These are phyloP conservation scores for Pseudozyma flocculosa DNA, from an alignment of 1,284 basidiomycete genomes.

Conservation along the genomic window DNA sequence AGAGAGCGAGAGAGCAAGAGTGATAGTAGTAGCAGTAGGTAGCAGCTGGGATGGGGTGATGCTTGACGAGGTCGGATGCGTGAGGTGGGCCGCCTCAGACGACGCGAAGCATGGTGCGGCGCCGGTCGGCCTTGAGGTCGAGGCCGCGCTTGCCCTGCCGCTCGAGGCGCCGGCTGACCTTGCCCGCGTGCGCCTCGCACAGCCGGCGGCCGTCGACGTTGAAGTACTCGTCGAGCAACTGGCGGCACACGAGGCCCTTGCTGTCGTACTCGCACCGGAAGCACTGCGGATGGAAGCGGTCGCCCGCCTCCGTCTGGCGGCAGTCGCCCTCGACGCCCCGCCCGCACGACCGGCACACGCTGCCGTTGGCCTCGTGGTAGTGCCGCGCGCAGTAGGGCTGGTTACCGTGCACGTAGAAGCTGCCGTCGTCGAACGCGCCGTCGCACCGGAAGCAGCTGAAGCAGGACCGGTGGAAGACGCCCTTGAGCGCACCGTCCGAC, in stretches of 20 bases:
- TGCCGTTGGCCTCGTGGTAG: conserved; percentile 41
- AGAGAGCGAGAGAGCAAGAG: too few relatives aligned
- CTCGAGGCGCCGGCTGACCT: conserved; percentile 16
- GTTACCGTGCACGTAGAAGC: conserved; percentile 46
- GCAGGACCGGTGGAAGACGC: conserved; percentile 38
- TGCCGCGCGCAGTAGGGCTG: conserved; percentile 44
- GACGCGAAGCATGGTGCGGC: conserved; percentile 36
- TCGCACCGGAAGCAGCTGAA: conserved; percentile 47
- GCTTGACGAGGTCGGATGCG: too few relatives aligned
- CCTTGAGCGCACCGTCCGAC: conserved; percentile 43
- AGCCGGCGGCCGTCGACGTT: conserved; percentile 28
- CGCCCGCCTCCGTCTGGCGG: conserved; percentile 43
- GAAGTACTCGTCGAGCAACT: conserved; percentile 30
- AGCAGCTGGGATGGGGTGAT: too few relatives aligned
- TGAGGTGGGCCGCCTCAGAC: conserved; percentile 8
- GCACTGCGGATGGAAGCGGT: conserved; percentile 41
- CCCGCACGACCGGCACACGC: conserved; percentile 38
- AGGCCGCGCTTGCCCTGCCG: conserved; percentile 19
- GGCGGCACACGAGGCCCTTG: conserved; percentile 14
- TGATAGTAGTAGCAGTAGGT: too few relatives aligned
- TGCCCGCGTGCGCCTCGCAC: conserved; percentile 40
- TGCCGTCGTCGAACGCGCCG: conserved; percentile 34
- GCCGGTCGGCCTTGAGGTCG: conserved; percentile 26
- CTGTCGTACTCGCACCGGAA: conserved; percentile 39
- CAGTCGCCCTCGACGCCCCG: conserved; percentile 46